Conservation (phyloP, 495 filamentous ascomycete species). For the Elaphomyces granulatus region DNA sequence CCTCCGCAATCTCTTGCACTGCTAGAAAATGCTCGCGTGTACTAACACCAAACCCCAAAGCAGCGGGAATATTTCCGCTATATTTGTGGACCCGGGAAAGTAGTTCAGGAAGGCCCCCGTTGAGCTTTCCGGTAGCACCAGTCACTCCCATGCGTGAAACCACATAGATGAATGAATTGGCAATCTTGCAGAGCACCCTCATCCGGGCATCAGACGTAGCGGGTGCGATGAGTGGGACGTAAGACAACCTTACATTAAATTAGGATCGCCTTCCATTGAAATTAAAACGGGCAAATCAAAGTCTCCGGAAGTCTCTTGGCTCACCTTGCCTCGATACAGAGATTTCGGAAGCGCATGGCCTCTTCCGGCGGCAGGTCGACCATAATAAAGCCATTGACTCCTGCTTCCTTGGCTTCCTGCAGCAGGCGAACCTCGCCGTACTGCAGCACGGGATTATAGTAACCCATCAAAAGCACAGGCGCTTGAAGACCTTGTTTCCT, state of each 20-base stretch:
- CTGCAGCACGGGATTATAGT: slow-evolving; percentile 89
- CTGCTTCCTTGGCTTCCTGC: slow-evolving; percentile 68
- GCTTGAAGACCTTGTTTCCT: slow-evolving; percentile 58
- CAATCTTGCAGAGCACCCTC: slow-evolving; percentile 90
- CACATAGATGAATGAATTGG: slow-evolving; percentile 98
- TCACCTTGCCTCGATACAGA: slow-evolving; percentile 62
- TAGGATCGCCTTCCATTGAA: slow-evolving; percentile 1
- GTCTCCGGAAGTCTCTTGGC: too few relatives aligned
- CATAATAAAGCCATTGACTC: slow-evolving; percentile 94
- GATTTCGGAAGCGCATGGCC: slow-evolving; percentile 76
- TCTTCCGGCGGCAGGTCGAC: slow-evolving; percentile 96
- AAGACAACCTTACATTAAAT: slow-evolving; percentile 50
- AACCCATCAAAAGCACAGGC: slow-evolving; percentile 91
- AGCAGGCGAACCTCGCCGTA: slow-evolving; percentile 89
- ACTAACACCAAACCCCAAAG: slow-evolving; percentile 91
- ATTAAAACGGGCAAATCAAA: too few relatives aligned
- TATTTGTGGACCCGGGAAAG: slow-evolving; percentile 77
- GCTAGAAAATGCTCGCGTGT: slow-evolving; percentile 86
- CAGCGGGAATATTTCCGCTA: slow-evolving; percentile 79
- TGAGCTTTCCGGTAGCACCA: slow-evolving; percentile 72
- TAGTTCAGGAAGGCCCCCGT: slow-evolving; percentile 62
- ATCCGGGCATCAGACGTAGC: slow-evolving; percentile 84
- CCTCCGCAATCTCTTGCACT: slow-evolving; percentile 72
- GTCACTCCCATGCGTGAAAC: slow-evolving; percentile 97
- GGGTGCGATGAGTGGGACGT: slow-evolving; percentile 89